Evolutionary conservation across 2,329 filamentous ascomycete species (phyloP).

Genomic region (Aspergillus sp.): DNA sequence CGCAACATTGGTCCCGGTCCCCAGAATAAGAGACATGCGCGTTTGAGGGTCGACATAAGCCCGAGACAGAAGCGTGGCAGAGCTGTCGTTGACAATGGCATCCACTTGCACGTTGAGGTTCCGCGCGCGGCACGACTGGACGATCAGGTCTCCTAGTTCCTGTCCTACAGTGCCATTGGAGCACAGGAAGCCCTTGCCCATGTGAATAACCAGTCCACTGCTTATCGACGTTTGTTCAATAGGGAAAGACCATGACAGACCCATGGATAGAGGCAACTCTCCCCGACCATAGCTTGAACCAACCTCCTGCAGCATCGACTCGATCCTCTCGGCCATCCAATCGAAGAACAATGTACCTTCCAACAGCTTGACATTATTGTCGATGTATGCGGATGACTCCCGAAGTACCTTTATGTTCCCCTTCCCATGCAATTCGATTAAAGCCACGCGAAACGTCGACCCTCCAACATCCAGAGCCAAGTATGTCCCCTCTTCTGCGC

Average conservation of each 20-base stretch:
- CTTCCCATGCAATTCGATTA: constrained; percentile 50
- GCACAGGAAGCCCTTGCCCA: constrained; percentile 61
- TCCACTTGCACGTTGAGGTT: constrained; percentile 53
- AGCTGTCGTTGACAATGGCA: constrained; percentile 59
- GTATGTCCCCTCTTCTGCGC: constrained; percentile 53
- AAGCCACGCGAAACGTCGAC: constrained; percentile 58
- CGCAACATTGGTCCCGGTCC: constrained; percentile 60
- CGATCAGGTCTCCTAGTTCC: constrained; percentile 55
- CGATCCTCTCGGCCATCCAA: constrained; percentile 59
- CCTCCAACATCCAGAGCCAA: constrained; percentile 59
- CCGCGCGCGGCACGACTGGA: constrained; percentile 49
- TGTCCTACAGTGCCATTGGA: constrained; percentile 53
- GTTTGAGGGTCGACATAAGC: constrained; percentile 56
- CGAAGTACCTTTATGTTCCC: constrained; percentile 49
- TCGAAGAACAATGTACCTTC: constrained; percentile 56
- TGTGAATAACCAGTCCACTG: constrained; percentile 51
- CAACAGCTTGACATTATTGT: constrained; percentile 49
- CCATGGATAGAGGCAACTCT: constrained; percentile 46
- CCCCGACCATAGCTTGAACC: constrained; percentile 34
- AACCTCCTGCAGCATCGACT: constrained; percentile 44
- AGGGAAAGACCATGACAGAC: constrained; percentile 61
- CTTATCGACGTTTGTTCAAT: constrained; percentile 57
- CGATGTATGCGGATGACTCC: constrained; percentile 51
- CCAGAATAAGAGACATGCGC: constrained; percentile 57
- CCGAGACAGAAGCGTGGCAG: constrained; percentile 55